These are phyloP conservation scores for Sisymbrium irio DNA, from an alignment of 345 rosid genomes.

Conservation along the genomic window DNA sequence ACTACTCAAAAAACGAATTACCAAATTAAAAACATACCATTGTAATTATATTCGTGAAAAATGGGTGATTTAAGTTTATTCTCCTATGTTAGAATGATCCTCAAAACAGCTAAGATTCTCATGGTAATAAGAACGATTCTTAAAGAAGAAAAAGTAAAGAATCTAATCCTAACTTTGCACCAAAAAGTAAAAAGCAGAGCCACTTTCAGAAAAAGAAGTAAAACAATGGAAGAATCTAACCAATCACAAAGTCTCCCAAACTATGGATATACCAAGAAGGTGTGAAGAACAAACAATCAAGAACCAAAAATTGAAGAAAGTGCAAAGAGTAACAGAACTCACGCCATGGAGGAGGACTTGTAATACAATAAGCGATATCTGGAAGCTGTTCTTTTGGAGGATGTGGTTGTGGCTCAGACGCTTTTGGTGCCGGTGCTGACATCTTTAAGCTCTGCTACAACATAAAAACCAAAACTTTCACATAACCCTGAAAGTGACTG, in stretches of 20 bases:
- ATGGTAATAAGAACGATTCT: constrained; percentile 1
- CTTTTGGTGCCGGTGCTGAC: constrained; percentile 53
- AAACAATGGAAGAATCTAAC: neutral
- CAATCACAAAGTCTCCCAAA: constrained; percentile 24
- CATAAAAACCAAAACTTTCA: constrained; percentile 7
- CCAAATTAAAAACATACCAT: neutral
- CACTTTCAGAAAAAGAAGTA: constrained; percentile 14
- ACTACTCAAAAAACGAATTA: neutral
- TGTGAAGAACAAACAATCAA: constrained; percentile 22
- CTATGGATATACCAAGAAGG: constrained; percentile 35
- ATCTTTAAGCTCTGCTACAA: constrained; percentile 35
- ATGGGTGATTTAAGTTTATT: neutral
- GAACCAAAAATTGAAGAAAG: constrained; percentile 25
- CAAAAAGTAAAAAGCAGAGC: constrained; percentile 28
- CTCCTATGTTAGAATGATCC: constrained; percentile 22
- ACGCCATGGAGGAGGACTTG: constrained; percentile 99
- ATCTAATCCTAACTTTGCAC: constrained; percentile 24
- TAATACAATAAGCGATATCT: constrained; percentile 66
- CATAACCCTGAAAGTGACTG: neutral
- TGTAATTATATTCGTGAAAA: neutral
- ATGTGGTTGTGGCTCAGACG: constrained; percentile 66
- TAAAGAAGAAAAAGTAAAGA: constrained; percentile 24
- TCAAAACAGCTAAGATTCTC: constrained; percentile 20
- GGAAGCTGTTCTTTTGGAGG: constrained; percentile 87
- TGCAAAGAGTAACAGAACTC: constrained; percentile 49